Conservation (phyloP, 768 basidiomycete genomes). For the Amanita muscaria region DNA sequence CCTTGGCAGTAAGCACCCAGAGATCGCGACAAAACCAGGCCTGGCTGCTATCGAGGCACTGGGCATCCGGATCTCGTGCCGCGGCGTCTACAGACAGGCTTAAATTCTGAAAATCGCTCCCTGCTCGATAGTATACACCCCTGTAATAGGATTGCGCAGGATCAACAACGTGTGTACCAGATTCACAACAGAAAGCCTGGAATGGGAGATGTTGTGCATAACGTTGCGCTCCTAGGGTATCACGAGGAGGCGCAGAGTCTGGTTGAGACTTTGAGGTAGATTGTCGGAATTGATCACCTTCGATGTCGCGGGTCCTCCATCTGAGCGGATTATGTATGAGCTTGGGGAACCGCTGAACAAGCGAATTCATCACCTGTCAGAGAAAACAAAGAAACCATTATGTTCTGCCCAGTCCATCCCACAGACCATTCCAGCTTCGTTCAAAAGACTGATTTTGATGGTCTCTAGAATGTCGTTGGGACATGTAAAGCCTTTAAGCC, state of each 20-base stretch:
- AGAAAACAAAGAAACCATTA: conserved; percentile 96
- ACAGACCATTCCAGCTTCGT: conserved; percentile 96
- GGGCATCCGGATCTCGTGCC: conserved; percentile 63
- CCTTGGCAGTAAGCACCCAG: conserved; percentile 83
- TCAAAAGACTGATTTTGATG: conserved; percentile 80
- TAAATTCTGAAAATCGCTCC: conserved; percentile 73
- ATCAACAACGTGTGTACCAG: conserved; percentile 94
- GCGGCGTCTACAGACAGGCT: conserved; percentile 48
- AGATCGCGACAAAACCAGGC: conserved; percentile 98
- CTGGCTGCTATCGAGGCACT: conserved; percentile 92
- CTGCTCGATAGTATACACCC: conserved; percentile 78
- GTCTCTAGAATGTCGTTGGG: conserved; percentile 97
- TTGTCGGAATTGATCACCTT: conserved; percentile 96
- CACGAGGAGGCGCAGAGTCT: conserved; percentile 88
- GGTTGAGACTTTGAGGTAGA: conserved; percentile 89
- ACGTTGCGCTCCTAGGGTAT: conserved; percentile 68
- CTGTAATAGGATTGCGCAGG: conserved; percentile 94
- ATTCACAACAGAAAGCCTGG: conserved; percentile 98
- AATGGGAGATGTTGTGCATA: conserved; percentile 93
- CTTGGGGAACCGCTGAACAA: not conserved
- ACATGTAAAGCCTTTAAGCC: conserved; percentile 98
- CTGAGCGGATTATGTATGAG: conserved; percentile 28
- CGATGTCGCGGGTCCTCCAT: conserved; percentile 97
- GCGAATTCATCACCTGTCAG: conserved; percentile 60
- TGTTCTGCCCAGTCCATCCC: conserved; percentile 99